Base-by-base conservation (phyloP, 345 rosid species). In the Euclidium syriacum region DNA sequence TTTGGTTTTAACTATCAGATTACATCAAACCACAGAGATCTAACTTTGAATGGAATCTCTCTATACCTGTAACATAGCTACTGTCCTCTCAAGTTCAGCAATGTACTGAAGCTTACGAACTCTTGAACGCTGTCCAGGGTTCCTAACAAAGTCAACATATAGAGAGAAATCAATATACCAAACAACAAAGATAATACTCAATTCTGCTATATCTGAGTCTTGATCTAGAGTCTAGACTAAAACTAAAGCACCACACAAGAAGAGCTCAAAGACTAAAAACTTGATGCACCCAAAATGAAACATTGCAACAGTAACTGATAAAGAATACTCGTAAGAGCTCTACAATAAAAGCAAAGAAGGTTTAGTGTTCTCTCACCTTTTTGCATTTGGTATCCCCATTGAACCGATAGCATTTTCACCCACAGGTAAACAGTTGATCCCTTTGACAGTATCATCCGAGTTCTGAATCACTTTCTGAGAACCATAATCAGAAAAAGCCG, bases 71-170 rank as follows among this genome's bases (percentile, higher is more conserved):
- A 79, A 76, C 77, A 63, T 68, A 19, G 75, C 53, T n/a, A 88
- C 85, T 6, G 74, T 83, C 78, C 81, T 85, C 70, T 88, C 94
- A 53, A 88, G 83, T 70, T 85, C 88, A 58, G 88, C 86, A 69
- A 88, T 88, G 70, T 88, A 82, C 65, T 85, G 88, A 62, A 85
- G 90, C 62, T 83, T 83, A 12, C 96, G 90, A 67, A 83, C 92
- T 77, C 96, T 80, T 1, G 96, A 85, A 11, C 90, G 96, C 61
- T 85, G 94, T 60, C 88, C 92, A 2, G 83, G 73, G 40, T 85
- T 79, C 79, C 96, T 88, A 70, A 15, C 43, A 38, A 26, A 57
- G 41, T 38, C 24, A 39, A 57, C 46, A 32, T 8, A 53, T 46
- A 50, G 5, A 33, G 42, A 57, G 7, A 8, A 42, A 41, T 33